A percentile compares a stretch with the other conserved stretches of the same genome.
Conservation (phyloP, 164 flowering plant genomes). For the Piper betle region DNA sequence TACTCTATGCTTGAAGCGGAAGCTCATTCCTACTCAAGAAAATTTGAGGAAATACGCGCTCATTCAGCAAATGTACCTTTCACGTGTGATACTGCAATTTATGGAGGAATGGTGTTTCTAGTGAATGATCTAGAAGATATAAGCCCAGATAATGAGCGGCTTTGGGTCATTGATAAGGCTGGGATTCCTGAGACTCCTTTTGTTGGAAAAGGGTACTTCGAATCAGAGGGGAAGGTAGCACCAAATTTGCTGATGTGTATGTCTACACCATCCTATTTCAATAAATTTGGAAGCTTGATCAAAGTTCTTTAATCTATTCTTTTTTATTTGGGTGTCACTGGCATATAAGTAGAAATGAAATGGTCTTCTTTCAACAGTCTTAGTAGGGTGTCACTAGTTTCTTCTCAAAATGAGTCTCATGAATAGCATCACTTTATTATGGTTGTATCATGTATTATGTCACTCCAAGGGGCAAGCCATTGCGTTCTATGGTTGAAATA, state of each 20-base stretch:
- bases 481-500: conserved; percentile 78
- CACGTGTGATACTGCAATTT: conserved; percentile 51
- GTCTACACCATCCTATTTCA: conserved; percentile 13
- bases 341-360: too few species aligned
- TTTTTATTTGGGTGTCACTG: not conserved
- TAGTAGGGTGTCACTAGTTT: too few species aligned
- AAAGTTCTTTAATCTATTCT: not conserved
- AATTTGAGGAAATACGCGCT: conserved; percentile 85
- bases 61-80: conserved; percentile 54
- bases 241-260: conserved; percentile 89
- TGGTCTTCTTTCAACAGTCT: too few species aligned
- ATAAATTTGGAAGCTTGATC: not conserved
- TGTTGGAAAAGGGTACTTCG: conserved; percentile 69
- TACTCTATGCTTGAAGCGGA: conserved; percentile 76
- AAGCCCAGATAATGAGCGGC: conserved; percentile 60
- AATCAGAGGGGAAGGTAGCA: conserved; percentile 82
- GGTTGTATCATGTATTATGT: conserved; percentile 53
- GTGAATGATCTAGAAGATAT: conserved; percentile 73
- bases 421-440: not conserved
- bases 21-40: conserved; percentile 75
- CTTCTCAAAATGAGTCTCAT: too few species aligned
- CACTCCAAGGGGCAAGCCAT: conserved; percentile 70
- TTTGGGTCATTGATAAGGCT: conserved; percentile 96
- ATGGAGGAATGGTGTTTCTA: conserved; percentile 62
- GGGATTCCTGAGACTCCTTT: conserved; percentile 82